A percentile compares a stretch with the other conserved stretches of the same genome.
Evolutionary conservation across 177 flowering plant species (phyloP).

Genomic region (Vitis hybrid): DNA sequence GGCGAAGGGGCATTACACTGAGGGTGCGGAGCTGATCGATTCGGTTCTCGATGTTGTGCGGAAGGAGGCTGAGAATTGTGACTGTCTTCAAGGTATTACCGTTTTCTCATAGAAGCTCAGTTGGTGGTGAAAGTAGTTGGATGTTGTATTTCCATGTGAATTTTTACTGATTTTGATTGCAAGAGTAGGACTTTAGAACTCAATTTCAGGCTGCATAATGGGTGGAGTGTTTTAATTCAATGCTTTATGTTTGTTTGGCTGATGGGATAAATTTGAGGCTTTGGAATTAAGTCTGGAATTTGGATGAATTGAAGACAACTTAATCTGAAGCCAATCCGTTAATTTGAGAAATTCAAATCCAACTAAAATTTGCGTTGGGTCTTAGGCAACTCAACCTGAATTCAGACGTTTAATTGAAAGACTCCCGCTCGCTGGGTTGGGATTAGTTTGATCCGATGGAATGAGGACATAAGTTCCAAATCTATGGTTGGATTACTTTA

Average conservation of each 20-base stretch:
- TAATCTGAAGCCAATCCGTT: too few species aligned
- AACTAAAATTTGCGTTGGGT: too few species aligned
- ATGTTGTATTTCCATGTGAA: not conserved
- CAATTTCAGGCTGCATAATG: not conserved
- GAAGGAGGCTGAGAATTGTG: constrained; percentile 46
- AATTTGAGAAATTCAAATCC: too few species aligned
- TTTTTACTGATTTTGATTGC: not conserved
- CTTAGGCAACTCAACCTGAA: too few species aligned
- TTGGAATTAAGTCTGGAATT: not conserved
- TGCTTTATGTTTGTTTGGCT: not conserved
- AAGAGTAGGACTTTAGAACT: not conserved
- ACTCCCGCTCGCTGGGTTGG: too few species aligned
- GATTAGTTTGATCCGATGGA: too few species aligned
- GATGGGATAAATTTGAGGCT: not conserved
- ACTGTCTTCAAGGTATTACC: constrained; percentile 36
- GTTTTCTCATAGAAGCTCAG: not conserved
- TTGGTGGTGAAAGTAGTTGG: not conserved
- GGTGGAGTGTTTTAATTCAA: not conserved
- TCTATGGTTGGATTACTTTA: too few species aligned
- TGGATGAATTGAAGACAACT: not conserved
- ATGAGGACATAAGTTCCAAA: too few species aligned
- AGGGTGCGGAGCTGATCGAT: constrained; percentile 49
- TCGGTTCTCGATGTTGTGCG: constrained; percentile 46
- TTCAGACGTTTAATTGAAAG: too few species aligned
- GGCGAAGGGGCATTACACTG: constrained; percentile 47